phyloP scores from a whole-genome alignment of 116 monocot genomes.

The Thalassia testudinum region DNA sequence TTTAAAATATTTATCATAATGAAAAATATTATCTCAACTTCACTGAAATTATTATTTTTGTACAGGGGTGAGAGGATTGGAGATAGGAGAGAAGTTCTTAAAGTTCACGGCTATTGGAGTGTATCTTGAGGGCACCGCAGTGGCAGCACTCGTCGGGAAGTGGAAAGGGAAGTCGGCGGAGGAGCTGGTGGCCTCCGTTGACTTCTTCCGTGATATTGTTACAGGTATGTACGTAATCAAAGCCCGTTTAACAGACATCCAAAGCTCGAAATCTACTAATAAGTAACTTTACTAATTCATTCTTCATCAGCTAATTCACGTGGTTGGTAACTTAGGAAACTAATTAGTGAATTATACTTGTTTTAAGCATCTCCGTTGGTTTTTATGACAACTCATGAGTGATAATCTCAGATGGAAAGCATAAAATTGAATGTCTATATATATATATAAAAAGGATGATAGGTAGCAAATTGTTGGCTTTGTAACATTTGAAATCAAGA shows the following conservation, averaged over 20 bases:
- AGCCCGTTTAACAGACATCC: too few species aligned
- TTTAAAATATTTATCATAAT: not conserved
- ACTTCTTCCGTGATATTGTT: slow-evolving; percentile 47
- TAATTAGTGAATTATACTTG: not conserved
- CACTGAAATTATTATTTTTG: not conserved
- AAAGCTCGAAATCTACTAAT: too few species aligned
- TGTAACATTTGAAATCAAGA: too few species aligned
- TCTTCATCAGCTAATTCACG: too few species aligned
- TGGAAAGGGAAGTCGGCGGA: slow-evolving; percentile 55
- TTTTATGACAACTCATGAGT: too few species aligned
- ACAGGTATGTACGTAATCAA: slow-evolving; percentile 28
- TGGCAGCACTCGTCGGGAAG: slow-evolving; percentile 26
- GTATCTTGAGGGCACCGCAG: slow-evolving; percentile 31
- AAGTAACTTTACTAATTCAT: too few species aligned
- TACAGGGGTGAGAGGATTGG: slow-evolving; percentile 46
- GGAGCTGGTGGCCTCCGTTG: slow-evolving; percentile 23
- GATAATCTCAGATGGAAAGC: too few species aligned
- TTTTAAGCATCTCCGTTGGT: too few species aligned
- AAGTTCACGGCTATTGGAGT: slow-evolving; percentile 74
- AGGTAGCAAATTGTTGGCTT: too few species aligned
- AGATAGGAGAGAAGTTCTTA: slow-evolving; percentile 42
- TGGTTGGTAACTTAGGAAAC: too few species aligned
- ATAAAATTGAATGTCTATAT: too few species aligned
- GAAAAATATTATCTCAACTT: not conserved
- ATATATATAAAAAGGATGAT: too few species aligned